These are phyloP conservation scores for Musa balbisiana DNA, from an alignment of 202 grass and related monocot species.

Conservation along the genomic window DNA sequence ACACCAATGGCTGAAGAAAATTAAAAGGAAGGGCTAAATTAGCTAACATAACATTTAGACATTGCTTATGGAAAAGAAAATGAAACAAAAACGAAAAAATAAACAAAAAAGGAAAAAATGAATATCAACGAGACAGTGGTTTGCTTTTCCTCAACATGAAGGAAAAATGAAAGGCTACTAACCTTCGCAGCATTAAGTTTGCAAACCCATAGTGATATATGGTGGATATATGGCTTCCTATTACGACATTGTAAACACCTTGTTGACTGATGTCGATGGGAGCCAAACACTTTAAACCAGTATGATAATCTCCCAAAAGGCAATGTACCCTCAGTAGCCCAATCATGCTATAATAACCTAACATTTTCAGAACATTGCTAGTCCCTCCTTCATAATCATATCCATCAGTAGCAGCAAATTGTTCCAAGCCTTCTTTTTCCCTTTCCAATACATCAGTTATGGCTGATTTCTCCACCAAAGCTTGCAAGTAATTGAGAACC, in stretches of 20 bases:
- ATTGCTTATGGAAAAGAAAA: too few relatives aligned
- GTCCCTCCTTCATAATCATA: conserved; percentile 82
- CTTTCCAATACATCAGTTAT: conserved; percentile 86
- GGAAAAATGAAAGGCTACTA: not conserved
- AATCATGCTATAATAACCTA: conserved; percentile 99
- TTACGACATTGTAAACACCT: conserved; percentile 91
- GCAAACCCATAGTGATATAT: conserved; percentile 98
- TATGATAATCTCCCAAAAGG: conserved; percentile 92
- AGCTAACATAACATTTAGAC: too few relatives aligned
- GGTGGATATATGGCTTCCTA: conserved; percentile 90
- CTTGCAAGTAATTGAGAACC: conserved; percentile 93
- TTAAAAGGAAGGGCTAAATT: too few relatives aligned
- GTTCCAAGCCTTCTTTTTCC: conserved; percentile 87
- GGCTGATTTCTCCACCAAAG: conserved; percentile 89
- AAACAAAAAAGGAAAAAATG: too few relatives aligned
- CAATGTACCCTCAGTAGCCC: conserved; percentile 95
- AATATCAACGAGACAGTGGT: too few relatives aligned
- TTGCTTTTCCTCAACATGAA: too few relatives aligned
- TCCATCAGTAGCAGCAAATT: conserved; percentile 75
- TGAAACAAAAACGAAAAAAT: too few relatives aligned
- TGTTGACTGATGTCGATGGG: conserved; percentile 92
- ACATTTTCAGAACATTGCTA: conserved; percentile 95
- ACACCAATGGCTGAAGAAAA: too few relatives aligned
- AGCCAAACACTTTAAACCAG: conserved; percentile 77
- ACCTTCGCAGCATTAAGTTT: conserved; percentile 96